Percentiles rank a stretch among this genome's conserved stretches.
phyloP scores from a whole-genome alignment of 2,329 filamentous ascomycete species.

The Trichoderma sp. region DNA sequence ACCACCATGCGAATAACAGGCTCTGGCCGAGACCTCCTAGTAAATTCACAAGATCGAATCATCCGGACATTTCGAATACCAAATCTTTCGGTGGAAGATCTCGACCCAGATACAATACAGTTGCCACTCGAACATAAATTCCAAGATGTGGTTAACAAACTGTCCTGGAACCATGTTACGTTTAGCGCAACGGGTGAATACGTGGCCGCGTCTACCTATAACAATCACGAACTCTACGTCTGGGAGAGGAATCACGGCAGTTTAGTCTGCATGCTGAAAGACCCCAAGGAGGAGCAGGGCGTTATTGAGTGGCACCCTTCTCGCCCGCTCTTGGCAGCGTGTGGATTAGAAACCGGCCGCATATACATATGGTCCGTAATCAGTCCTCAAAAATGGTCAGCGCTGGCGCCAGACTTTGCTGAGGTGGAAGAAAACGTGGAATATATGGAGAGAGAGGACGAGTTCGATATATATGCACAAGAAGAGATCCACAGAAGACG shows the following conservation, averaged over 20 bases:
- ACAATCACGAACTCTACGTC: conserved; percentile 98
- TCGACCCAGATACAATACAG: conserved; percentile 82
- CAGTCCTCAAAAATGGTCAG: conserved; percentile 95
- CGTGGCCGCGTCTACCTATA: conserved; percentile 92
- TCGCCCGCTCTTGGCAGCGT: conserved; percentile 81
- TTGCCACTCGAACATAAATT: conserved; percentile 96
- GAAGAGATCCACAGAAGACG: conserved; percentile 91
- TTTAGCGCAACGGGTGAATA: conserved; percentile 95
- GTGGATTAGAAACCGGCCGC: conserved; percentile 85
- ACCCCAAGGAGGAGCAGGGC: conserved; percentile 92
- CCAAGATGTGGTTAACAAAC: conserved; percentile 90
- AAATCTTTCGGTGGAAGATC: conserved; percentile 63
- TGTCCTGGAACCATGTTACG: conserved; percentile 96
- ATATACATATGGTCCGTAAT: conserved; percentile 97
- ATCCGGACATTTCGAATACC: conserved; percentile 91
- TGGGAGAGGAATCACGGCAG: conserved; percentile 95
- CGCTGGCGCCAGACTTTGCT: conserved; percentile 91
- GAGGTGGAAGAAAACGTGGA: conserved; percentile 98
- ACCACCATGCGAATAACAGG: conserved; percentile 78
- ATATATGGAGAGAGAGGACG: conserved; percentile 92
- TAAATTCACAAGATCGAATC: conserved; percentile 92
- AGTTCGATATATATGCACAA: conserved; percentile 95
- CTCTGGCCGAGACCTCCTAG: conserved; percentile 81
- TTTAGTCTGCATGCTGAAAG: conserved; percentile 93
- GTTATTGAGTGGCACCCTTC: conserved; percentile 97